These are phyloP conservation scores for Rhipidocladum racemiflorum DNA, from an alignment of 176 grass and related monocot genomes.

Conservation along the genomic window DNA sequence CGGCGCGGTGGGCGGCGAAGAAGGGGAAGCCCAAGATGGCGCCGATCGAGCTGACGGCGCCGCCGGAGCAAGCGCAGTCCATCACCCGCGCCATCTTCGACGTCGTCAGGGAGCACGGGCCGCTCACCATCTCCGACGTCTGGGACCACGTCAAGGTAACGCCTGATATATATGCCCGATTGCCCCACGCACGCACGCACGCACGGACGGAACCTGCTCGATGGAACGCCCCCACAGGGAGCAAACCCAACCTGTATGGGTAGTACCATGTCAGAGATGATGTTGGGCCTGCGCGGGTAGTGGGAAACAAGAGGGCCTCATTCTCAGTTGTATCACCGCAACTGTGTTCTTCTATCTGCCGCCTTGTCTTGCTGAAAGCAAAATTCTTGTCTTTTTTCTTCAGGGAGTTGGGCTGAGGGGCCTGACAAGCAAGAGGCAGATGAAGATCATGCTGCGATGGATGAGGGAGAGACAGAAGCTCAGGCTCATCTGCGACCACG, in stretches of 20 bases:
- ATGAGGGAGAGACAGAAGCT: conserved; percentile 95
- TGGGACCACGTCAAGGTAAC: conserved; percentile 83
- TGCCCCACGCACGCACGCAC: too few relatives aligned
- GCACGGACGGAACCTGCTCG: conserved; percentile 34
- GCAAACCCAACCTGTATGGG: neutral
- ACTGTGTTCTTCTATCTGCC: neutral
- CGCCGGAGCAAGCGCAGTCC: conserved; percentile 81
- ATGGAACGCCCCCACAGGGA: neutral
- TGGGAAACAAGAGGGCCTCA: too few relatives aligned
- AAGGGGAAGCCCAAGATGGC: conserved; percentile 93
- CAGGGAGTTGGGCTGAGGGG: conserved; percentile 71
- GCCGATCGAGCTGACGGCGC: conserved; percentile 63
- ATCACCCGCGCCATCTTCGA: conserved; percentile 87
- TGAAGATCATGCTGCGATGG: conserved; percentile 94
- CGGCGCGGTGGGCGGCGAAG: conserved; percentile 63
- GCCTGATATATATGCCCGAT: neutral
- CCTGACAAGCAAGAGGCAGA: conserved; percentile 76
- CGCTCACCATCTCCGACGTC: conserved; percentile 80
- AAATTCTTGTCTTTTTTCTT: neutral
- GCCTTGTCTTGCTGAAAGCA: neutral
- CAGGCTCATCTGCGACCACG: conserved; percentile 76
- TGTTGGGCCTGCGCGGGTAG: neutral
- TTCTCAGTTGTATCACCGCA: neutral
- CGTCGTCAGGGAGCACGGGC: conserved; percentile 78
- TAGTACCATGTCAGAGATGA: neutral